Percentiles rank a stretch among this genome's conserved stretches.
phyloP scores from a whole-genome alignment of 345 rosid species.

The Populus ilicifolia region DNA sequence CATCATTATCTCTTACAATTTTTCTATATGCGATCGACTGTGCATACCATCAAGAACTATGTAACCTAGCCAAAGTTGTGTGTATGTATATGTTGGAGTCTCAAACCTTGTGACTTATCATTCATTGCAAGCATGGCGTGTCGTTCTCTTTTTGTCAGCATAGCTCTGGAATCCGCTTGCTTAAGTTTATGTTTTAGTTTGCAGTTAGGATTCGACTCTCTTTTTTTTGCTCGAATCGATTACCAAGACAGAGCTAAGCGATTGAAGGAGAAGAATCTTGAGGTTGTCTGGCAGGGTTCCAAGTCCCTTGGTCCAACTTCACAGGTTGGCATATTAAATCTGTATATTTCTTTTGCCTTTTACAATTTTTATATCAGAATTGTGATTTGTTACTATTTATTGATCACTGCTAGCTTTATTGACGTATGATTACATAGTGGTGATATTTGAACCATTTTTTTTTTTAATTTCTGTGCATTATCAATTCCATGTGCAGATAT shows the following conservation, averaged over 20 bases:
- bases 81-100: too few relatives aligned
- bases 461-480: not conserved
- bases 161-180: not conserved
- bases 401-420: not conserved
- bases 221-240: conserved; percentile 90
- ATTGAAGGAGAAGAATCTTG: conserved; percentile 71
- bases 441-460: not conserved
- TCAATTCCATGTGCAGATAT: conserved; percentile 49
- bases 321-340: conserved; percentile 47
- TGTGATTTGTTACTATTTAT: not conserved
- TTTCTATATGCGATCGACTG: not conserved
- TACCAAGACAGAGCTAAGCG: conserved; percentile 93
- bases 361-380: not conserved
- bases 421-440: not conserved
- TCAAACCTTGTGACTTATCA: too few relatives aligned
- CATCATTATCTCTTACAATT: not conserved
- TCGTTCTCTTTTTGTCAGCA: not conserved
- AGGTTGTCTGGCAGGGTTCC: conserved; percentile 88
- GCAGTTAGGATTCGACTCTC: conserved; percentile 93
- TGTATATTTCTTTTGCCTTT: conserved; percentile 14
- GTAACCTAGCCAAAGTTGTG: too few relatives aligned
- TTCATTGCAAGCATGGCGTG: not conserved
- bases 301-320: conserved; percentile 87
- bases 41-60: too few relatives aligned
- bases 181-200: conserved; percentile 5